Evolutionary conservation across 306 rosid species (phyloP).

Genomic region (barrel medic (Medicago truncatula)): MtrunA17r5.0-ANR NC_053043.1:43557501-43558000

Average conservation of each 20-base stretch:
- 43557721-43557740: neutral
- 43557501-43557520: conserved; percentile 13
- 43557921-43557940: conserved; percentile 83
- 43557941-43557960: conserved; percentile 86
- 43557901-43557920: conserved; percentile 83
- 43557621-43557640: conserved; percentile 97
- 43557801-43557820: neutral
- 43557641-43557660: conserved; percentile 70
- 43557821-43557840: conserved; percentile 8
- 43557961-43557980: conserved; percentile 68
- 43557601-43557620: conserved; percentile 38
- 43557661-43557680: conserved; percentile 86
- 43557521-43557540: neutral
- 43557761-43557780: neutral
- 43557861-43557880: conserved; percentile 47
- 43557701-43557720: neutral
- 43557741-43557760: neutral
- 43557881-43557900: conserved; percentile 91
- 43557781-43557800: neutral
- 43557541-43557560: neutral
- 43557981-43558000: conserved; percentile 52
- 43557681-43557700: conserved; percentile 35
- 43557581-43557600: conserved; percentile 18
- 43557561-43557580: conserved; percentile 7
- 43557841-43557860: conserved; percentile 34